phyloP scores from a whole-genome alignment of 2,329 filamentous ascomycete genomes.

The Venturia pyrina region DNA sequence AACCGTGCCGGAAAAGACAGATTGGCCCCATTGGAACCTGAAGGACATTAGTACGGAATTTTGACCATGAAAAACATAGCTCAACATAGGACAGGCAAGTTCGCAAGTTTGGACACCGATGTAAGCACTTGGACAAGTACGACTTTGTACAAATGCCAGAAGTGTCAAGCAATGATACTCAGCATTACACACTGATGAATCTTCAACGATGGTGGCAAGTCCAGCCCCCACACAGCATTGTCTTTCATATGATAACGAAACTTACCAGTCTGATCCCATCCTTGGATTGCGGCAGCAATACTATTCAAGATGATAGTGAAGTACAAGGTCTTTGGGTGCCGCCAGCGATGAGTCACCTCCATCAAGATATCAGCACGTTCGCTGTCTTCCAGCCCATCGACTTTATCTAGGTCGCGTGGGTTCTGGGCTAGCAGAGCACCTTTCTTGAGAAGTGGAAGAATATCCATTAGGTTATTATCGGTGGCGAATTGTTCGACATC shows the following conservation, averaged over 20 bases:
- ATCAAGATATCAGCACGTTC: conserved; percentile 51
- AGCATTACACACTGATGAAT: neutral
- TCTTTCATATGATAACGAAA: neutral
- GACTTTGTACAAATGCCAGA: neutral
- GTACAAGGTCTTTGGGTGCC: conserved; percentile 46
- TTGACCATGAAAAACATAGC: no score
- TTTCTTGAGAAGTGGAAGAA: conserved; percentile 50
- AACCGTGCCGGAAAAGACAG: conserved; percentile 49
- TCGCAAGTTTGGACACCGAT: neutral
- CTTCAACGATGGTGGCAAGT: neutral
- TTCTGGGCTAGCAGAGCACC: conserved; percentile 68
- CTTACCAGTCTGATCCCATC: conserved; percentile 55
- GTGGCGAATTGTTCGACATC: conserved; percentile 54
- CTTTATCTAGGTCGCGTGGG: conserved; percentile 51
- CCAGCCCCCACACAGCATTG: neutral
- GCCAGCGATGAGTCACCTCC: conserved; percentile 51
- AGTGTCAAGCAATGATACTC: neutral
- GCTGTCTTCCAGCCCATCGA: conserved; percentile 49
- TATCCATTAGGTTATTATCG: conserved; percentile 47
- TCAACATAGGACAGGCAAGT: neutral
- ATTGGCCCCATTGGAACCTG: conserved; percentile 43
- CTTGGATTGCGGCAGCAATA: conserved; percentile 56
- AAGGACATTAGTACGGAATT: neutral
- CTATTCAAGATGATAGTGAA: conserved; percentile 59
- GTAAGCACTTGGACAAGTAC: neutral